A percentile compares a stretch with the other conserved stretches of the same genome.
These are phyloP conservation scores for Rhizomucor pusillus DNA, from an alignment of 371 early-diverging fungal species.

Conservation along the genomic window DNA sequence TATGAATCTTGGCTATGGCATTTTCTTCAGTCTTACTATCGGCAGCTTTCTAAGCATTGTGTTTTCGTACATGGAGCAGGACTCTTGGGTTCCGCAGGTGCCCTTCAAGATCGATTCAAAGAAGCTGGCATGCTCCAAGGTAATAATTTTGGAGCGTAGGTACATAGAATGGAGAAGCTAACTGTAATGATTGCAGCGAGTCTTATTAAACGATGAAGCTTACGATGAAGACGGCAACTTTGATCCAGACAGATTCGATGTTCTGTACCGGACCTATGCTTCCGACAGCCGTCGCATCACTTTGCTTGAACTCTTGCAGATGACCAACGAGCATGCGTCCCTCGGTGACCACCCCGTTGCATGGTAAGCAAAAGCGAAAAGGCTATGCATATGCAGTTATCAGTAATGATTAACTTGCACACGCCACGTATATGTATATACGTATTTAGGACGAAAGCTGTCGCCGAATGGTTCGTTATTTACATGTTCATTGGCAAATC, in stretches of 20 bases:
- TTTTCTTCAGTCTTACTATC: slow-evolving; percentile 13
- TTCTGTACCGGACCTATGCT: slow-evolving; percentile 26
- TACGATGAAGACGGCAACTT: slow-evolving; percentile 24
- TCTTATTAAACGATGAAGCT: not conserved
- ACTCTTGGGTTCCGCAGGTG: slow-evolving; percentile 19
- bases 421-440: no score
- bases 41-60: slow-evolving; percentile 12
- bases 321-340: slow-evolving; percentile 14
- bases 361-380: slow-evolving; percentile 7
- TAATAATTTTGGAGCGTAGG: not conserved
- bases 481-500: slow-evolving; percentile 34
- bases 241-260: slow-evolving; percentile 28
- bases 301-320: slow-evolving; percentile 20
- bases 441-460: slow-evolving; percentile 23
- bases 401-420: not conserved
- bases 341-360: slow-evolving; percentile 6
- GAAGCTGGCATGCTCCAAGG: not conserved
- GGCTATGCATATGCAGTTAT: not conserved
- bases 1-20: slow-evolving; percentile 15
- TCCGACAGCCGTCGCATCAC: slow-evolving; percentile 25
- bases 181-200: not conserved
- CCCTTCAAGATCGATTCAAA: slow-evolving; percentile 3
- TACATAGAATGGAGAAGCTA: not conserved
- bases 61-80: slow-evolving; percentile 18
- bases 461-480: slow-evolving; percentile 23